Evolutionary conservation across 768 basidiomycete genomes (phyloP).

Genomic region (Xerocomus brunneocitrinus): DNA sequence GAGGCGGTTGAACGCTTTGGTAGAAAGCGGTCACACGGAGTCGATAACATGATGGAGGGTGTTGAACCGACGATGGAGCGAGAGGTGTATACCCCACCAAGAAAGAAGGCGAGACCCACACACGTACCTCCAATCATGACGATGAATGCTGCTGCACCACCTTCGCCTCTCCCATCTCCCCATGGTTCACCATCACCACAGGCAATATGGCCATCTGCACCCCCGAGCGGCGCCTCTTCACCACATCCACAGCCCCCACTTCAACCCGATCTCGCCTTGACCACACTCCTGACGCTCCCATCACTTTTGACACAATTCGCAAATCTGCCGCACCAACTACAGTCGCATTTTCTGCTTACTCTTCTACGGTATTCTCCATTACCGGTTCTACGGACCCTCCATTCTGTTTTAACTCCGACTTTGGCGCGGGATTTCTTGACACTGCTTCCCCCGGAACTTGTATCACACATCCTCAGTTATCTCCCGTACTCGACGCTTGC

Average conservation of each 20-base stretch:
- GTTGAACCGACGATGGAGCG: conserved; percentile 54
- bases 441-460: conserved; percentile 86
- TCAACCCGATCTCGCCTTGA: conserved; percentile 77
- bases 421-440: conserved; percentile 93
- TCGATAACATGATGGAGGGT: conserved; percentile 67
- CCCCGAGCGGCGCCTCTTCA: conserved; percentile 73
- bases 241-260: conserved; percentile 66
- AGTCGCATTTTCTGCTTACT: conserved; percentile 91
- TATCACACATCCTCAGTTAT: conserved; percentile 81
- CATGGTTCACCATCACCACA: conserved; percentile 79
- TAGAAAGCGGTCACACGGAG: conserved; percentile 51
- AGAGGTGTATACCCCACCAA: conserved; percentile 47
- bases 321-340: conserved; percentile 71
- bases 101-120: conserved; percentile 73
- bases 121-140: conserved; percentile 58
- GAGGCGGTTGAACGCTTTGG: conserved; percentile 84
- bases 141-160: conserved; percentile 70
- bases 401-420: conserved; percentile 84
- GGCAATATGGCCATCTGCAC: conserved; percentile 74
- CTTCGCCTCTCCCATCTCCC: conserved; percentile 80
- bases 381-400: conserved; percentile 84
- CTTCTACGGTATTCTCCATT: conserved; percentile 89
- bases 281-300: conserved; percentile 83
- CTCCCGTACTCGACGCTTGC: conserved; percentile 81
- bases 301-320: conserved; percentile 78